These are phyloP conservation scores for Corniculantispora saksenae DNA, from an alignment of 2,329 filamentous ascomycete genomes.

Conservation along the genomic window DNA sequence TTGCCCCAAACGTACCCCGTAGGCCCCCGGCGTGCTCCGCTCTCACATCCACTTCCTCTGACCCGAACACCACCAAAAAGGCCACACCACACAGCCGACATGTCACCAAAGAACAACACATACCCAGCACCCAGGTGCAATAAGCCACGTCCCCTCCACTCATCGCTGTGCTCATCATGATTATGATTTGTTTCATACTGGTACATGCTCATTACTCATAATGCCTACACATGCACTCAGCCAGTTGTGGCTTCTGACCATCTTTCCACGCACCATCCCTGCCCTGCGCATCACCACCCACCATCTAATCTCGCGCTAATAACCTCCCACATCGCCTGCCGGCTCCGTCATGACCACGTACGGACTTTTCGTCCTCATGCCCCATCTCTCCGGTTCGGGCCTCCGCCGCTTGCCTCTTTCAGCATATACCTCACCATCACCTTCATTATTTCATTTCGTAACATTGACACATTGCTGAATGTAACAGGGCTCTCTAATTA, in stretches of 20 bases:
- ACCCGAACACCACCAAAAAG: slow-evolving; percentile 17
- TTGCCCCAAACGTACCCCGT: not conserved
- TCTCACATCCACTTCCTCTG: slow-evolving; percentile 16
- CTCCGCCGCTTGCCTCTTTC: not conserved
- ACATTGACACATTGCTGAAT: not conserved
- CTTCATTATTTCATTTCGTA: not conserved
- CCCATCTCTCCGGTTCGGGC: not conserved
- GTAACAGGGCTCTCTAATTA: not conserved
- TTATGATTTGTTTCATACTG: not conserved
- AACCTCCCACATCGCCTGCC: not conserved
- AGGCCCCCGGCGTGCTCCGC: slow-evolving; percentile 20
- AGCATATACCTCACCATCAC: not conserved
- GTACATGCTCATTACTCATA: not conserved
- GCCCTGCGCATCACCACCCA: not conserved
- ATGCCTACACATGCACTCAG: not conserved
- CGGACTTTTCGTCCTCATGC: not conserved
- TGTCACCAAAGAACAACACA: not conserved
- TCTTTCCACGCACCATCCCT: not conserved
- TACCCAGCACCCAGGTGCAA: not conserved
- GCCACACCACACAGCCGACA: not conserved
- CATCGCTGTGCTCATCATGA: not conserved
- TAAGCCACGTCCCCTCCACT: not conserved
- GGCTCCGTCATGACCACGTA: not conserved
- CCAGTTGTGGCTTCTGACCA: no score
- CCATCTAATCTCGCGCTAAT: not conserved